These are phyloP conservation scores for Amanita inopinata DNA, from an alignment of 768 basidiomycete genomes.

Conservation along the genomic window DNA sequence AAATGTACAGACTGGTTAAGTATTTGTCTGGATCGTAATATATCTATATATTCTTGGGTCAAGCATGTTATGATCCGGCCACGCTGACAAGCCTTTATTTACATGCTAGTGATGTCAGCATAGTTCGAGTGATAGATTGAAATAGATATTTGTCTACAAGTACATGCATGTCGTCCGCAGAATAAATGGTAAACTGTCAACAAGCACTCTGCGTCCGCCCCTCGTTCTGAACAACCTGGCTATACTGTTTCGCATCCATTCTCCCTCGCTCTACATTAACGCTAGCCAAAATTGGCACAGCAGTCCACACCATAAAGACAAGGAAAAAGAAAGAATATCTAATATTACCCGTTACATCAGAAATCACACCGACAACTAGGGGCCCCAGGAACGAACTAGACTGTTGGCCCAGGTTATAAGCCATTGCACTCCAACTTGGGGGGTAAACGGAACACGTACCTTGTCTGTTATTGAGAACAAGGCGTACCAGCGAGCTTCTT, in stretches of 20 bases:
- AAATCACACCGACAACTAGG: slow-evolving; percentile 76
- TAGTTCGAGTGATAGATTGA: no score
- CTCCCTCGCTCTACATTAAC: slow-evolving; percentile 66
- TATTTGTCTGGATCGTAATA: no score
- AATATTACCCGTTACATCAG: slow-evolving; percentile 86
- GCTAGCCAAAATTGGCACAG: slow-evolving; percentile 63
- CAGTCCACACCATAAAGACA: slow-evolving; percentile 68
- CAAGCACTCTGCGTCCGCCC: neutral
- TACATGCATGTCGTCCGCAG: no score
- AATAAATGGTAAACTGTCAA: neutral
- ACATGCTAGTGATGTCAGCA: no score
- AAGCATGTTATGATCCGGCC: no score
- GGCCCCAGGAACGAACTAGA: slow-evolving; percentile 92
- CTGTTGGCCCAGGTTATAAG: slow-evolving; percentile 26
- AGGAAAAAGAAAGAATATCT: slow-evolving; percentile 89
- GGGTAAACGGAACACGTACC: slow-evolving; percentile 27
- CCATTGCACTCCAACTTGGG: slow-evolving; percentile 7
- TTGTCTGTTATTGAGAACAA: slow-evolving; percentile 90
- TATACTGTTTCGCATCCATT: slow-evolving; percentile 36
- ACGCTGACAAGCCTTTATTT: no score
- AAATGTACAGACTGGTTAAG: neutral
- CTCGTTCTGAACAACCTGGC: neutral
- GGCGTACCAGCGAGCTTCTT: slow-evolving; percentile 87
- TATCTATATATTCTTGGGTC: no score
- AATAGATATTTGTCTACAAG: no score